These are phyloP conservation scores for Huntiella savannae DNA, from an alignment of 2,329 filamentous ascomycete genomes.

Conservation along the genomic window DNA sequence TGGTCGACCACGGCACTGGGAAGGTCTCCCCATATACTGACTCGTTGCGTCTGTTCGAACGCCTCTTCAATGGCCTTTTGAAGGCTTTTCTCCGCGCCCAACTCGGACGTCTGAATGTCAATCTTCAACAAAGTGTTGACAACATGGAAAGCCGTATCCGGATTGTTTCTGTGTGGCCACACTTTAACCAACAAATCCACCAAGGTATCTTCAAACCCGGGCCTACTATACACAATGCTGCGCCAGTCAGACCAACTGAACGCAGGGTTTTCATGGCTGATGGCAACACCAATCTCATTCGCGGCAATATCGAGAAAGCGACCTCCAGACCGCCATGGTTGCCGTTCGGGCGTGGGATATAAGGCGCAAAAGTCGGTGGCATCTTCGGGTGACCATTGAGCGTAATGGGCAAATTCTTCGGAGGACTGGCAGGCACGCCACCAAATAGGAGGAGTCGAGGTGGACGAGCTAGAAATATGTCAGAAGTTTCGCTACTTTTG, in stretches of 20 bases:
- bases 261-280: slow-evolving; percentile 7
- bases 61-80: slow-evolving; percentile 1
- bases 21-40: slow-evolving; percentile 8
- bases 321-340: slow-evolving; percentile 6
- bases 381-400: slow-evolving; percentile 4
- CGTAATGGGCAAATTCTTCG: slow-evolving; percentile 7
- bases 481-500: neutral
- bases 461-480: slow-evolving; percentile 3
- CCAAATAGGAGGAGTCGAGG: slow-evolving; percentile 3
- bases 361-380: slow-evolving; percentile 2
- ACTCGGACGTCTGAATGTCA: neutral
- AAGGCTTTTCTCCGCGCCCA: neutral
- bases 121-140: slow-evolving; percentile 5
- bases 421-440: slow-evolving; percentile 8
- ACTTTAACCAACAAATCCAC: slow-evolving; percentile 5
- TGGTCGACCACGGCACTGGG: slow-evolving; percentile 5
- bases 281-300: slow-evolving; percentile 10
- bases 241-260: slow-evolving; percentile 11
- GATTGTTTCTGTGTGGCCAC: slow-evolving; percentile 5
- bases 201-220: slow-evolving; percentile 9
- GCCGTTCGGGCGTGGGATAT: slow-evolving; percentile 2
- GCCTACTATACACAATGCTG: slow-evolving; percentile 7
- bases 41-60: slow-evolving; percentile 7
- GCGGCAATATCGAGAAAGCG: slow-evolving; percentile 10
- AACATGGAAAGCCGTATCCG: slow-evolving; percentile 2